Evolutionary conservation across 2,329 filamentous ascomycete genomes (phyloP).

Genomic region (Raffaelea albimanens): DNA sequence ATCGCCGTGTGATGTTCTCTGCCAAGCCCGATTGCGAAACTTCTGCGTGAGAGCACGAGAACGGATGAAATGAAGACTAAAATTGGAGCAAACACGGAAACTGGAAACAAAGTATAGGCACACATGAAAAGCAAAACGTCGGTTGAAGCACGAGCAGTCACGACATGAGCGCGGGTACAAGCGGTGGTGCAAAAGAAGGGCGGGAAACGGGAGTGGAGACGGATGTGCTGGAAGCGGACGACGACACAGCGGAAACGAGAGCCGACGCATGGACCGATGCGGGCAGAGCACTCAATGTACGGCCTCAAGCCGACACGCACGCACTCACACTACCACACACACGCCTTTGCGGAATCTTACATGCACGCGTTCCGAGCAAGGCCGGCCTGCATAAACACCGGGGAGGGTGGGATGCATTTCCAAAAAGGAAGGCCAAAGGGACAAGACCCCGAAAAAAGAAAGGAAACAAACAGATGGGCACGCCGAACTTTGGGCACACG

Average conservation of each 20-base stretch:
- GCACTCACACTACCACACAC: neutral
- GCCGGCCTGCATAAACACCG: too few relatives aligned
- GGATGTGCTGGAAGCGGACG: too few relatives aligned
- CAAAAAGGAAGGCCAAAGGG: too few relatives aligned
- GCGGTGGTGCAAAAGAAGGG: neutral
- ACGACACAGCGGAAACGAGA: too few relatives aligned
- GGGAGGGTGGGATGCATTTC: too few relatives aligned
- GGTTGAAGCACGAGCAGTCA: neutral
- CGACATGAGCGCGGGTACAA: neutral
- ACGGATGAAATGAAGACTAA: neutral
- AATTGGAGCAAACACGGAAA: too few relatives aligned
- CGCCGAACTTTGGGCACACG: too few relatives aligned
- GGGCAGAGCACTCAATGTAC: too few relatives aligned
- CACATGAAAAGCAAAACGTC: neutral
- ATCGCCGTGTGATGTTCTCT: neutral
- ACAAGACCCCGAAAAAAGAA: too few relatives aligned
- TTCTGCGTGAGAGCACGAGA: neutral
- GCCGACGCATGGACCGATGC: too few relatives aligned
- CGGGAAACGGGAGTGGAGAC: neutral
- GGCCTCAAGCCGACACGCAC: too few relatives aligned
- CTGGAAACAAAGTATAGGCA: neutral
- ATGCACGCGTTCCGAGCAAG: neutral
- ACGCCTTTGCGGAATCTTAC: neutral
- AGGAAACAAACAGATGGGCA: too few relatives aligned
- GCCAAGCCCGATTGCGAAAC: neutral